Evolutionary conservation across 805 yeast genomes (phyloP).

Genomic region (Gaillardinia entomophila): DNA sequence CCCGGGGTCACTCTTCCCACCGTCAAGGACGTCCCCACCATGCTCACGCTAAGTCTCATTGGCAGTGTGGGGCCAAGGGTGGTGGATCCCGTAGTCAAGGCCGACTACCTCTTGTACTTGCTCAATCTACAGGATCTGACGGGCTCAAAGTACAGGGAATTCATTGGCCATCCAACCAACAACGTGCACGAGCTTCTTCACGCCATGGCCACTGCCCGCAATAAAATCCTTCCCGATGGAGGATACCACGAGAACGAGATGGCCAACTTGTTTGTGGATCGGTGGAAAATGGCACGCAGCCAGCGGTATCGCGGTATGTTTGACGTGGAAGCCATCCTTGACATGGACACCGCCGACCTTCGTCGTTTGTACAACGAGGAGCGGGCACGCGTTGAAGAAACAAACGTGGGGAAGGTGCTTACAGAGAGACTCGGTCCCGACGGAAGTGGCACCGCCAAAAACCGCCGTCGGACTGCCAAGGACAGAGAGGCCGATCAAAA

Average conservation of each 20-base stretch:
- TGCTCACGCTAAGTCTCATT: slow-evolving; percentile 67
- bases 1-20: slow-evolving; percentile 91
- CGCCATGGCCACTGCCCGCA: slow-evolving; percentile 39
- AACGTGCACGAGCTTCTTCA: slow-evolving; percentile 52
- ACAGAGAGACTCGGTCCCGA: slow-evolving; percentile 33
- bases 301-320: slow-evolving; percentile 25
- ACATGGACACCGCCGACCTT: slow-evolving; percentile 19
- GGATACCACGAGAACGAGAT: slow-evolving; percentile 50
- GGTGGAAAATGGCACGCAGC: slow-evolving; percentile 53
- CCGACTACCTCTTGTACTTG: slow-evolving; percentile 74
- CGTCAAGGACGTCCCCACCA: slow-evolving; percentile 55
- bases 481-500: slow-evolving; percentile 37
- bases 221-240: slow-evolving; percentile 26
- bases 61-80: slow-evolving; percentile 66
- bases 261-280: slow-evolving; percentile 58
- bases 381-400: slow-evolving; percentile 18
- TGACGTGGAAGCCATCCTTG: slow-evolving; percentile 29
- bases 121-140: slow-evolving; percentile 58
- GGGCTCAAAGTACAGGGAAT: slow-evolving; percentile 41
- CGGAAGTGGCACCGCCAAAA: slow-evolving; percentile 28
- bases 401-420: slow-evolving; percentile 23
- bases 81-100: slow-evolving; percentile 81
- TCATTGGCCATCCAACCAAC: slow-evolving; percentile 62
- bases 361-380: slow-evolving; percentile 20
- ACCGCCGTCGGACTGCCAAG: slow-evolving; percentile 37